Conservation (phyloP, 371 early-diverging fungal genomes). For the Amoeboaphelidium protococcarum region DNA sequence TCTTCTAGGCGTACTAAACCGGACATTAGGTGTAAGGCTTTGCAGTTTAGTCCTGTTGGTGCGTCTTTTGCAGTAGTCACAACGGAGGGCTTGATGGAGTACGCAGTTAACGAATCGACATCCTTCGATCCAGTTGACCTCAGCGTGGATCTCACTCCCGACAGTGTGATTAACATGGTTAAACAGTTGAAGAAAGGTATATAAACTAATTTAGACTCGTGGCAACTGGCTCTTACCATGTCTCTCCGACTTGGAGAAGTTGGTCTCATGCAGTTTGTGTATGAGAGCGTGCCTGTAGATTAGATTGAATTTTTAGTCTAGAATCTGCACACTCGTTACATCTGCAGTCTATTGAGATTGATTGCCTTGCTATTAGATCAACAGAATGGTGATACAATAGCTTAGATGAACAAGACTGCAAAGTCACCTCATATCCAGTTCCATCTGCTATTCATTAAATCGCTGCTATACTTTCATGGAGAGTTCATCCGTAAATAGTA, state of each 20-base stretch:
- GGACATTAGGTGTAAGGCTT: conserved; percentile 48
- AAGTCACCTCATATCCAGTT: conserved; percentile 53
- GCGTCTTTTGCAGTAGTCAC: conserved; percentile 83
- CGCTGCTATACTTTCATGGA: background rate
- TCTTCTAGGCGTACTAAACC: conserved; percentile 40
- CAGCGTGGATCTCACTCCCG: conserved; percentile 79
- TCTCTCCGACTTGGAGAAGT: conserved; percentile 65
- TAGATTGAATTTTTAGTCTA: conserved; percentile 42
- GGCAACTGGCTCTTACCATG: conserved; percentile 61
- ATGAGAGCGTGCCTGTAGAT: conserved; percentile 46
- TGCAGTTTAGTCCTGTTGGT: conserved; percentile 76
- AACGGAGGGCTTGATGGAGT: conserved; percentile 82
- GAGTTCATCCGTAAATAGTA: background rate
- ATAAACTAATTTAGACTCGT: conserved; percentile 44
- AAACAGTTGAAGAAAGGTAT: too few species aligned
- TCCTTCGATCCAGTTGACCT: conserved; percentile 92
- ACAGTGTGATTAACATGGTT: conserved; percentile 37
- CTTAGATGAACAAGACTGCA: background rate
- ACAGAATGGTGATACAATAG: conserved; percentile 1
- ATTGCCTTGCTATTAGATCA: conserved; percentile 42
- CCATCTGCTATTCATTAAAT: conserved; percentile 26
- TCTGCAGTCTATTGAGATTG: conserved; percentile 50
- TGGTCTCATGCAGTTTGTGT: conserved; percentile 35
- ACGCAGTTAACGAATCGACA: conserved; percentile 65
- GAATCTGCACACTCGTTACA: conserved; percentile 51